A percentile compares a stretch with the other conserved stretches of the same genome.
phyloP scores from a whole-genome alignment of 345 rosid genomes.

The Populus pruinosa region DNA sequence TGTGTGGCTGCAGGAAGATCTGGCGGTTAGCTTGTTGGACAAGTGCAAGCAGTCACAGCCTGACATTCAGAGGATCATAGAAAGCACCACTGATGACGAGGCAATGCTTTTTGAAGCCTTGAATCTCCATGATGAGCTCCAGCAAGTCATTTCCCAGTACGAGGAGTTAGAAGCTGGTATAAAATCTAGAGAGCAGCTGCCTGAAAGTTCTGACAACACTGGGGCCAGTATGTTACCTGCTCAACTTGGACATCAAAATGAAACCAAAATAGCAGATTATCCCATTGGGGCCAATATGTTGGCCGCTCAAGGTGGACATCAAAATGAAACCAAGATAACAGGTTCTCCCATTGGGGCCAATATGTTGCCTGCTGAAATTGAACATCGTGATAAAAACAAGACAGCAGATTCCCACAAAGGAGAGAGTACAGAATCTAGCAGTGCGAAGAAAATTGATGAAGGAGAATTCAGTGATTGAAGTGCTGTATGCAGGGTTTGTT shows the following conservation, averaged over 20 bases:
- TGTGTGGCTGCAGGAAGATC: conserved; percentile 55
- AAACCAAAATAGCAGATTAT: conserved; percentile 9
- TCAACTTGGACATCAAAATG: background rate
- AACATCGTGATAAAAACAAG: background rate
- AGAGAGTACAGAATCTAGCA: conserved; percentile 17
- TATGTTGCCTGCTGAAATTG: background rate
- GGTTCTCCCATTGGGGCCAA: background rate
- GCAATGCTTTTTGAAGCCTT: conserved; percentile 74
- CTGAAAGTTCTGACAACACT: conserved; percentile 13
- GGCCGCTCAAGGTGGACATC: background rate
- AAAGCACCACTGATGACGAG: conserved; percentile 69
- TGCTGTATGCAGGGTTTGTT: background rate
- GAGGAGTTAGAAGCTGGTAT: conserved; percentile 37
- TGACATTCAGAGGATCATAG: conserved; percentile 61
- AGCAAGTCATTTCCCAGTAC: conserved; percentile 46
- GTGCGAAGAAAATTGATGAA: conserved; percentile 8
- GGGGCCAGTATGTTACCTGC: background rate
- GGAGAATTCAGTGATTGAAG: background rate
- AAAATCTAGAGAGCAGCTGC: conserved; percentile 14
- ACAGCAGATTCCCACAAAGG: conserved; percentile 6
- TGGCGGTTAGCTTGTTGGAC: conserved; percentile 60
- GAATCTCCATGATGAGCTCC: conserved; percentile 67
- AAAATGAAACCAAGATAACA: conserved; percentile 1
- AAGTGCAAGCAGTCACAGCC: conserved; percentile 75
- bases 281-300: background rate